A percentile compares a stretch with the other conserved stretches of the same genome.
Evolutionary conservation across 148 eudicot genomes (phyloP).

Genomic region (Chenopodium quinoa): DNA sequence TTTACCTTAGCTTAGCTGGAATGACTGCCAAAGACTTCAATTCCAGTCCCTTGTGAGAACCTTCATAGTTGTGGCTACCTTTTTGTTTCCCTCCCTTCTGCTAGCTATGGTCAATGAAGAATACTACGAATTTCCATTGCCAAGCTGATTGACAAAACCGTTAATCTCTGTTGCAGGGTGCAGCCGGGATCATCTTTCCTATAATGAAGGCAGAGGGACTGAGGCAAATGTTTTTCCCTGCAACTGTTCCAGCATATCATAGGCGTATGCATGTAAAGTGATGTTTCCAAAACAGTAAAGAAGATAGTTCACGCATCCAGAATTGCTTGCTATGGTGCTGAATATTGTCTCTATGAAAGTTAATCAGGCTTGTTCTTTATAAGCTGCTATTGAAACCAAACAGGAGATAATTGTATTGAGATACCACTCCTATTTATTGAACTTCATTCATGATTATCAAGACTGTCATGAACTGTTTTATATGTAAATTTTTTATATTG

Average conservation of each 20-base stretch:
- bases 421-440: neutral
- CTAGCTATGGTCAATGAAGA: neutral
- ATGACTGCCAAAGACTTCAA: too few species aligned
- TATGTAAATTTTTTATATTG: neutral
- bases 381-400: neutral
- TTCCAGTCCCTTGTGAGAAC: neutral
- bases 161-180: constrained; percentile 43
- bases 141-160: neutral
- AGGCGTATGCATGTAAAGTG: constrained; percentile 44
- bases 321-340: neutral
- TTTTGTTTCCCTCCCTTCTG: neutral
- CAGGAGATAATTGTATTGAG: too few species aligned
- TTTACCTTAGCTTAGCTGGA: too few species aligned
- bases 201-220: constrained; percentile 80
- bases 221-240: constrained; percentile 83
- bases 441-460: neutral
- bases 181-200: constrained; percentile 76
- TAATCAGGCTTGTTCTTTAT: neutral
- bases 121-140: too few species aligned
- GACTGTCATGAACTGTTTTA: neutral
- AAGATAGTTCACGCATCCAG: neutral
- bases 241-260: constrained; percentile 64
- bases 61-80: neutral
- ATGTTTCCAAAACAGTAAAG: constrained; percentile 3
- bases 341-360: neutral